A percentile compares a stretch with the other conserved stretches of the same genome.
phyloP scores from a whole-genome alignment of 805 yeast species.

The Barnettozyma pratensis region DNA sequence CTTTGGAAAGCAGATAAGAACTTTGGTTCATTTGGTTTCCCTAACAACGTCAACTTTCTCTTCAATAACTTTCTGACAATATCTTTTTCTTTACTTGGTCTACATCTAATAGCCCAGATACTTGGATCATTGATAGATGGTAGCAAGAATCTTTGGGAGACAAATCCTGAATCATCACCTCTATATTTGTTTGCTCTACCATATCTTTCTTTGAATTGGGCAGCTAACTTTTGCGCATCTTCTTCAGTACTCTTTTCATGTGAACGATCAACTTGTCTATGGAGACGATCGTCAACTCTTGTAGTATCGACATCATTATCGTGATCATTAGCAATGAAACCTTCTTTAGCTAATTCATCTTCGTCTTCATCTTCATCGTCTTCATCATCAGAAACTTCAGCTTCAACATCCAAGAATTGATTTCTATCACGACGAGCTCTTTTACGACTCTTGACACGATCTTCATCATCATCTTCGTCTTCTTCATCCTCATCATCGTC shows the following conservation, averaged over 20 bases:
- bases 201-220: slow-evolving; percentile 85
- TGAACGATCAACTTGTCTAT: slow-evolving; percentile 85
- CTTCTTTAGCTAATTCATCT: slow-evolving; percentile 81
- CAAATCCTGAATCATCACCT: slow-evolving; percentile 76
- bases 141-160: slow-evolving; percentile 86
- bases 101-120: slow-evolving; percentile 92
- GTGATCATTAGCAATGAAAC: slow-evolving; percentile 74
- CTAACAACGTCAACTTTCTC: slow-evolving; percentile 73
- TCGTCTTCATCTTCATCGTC: slow-evolving; percentile 95
- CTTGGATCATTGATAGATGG: slow-evolving; percentile 97
- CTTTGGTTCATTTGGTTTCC: slow-evolving; percentile 73
- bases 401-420: slow-evolving; percentile 92
- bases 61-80: slow-evolving; percentile 79
- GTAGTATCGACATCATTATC: slow-evolving; percentile 49
- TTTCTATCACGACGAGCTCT: slow-evolving; percentile 52
- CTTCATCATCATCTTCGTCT: slow-evolving; percentile 46
- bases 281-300: slow-evolving; percentile 68
- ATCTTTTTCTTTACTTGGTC: slow-evolving; percentile 90
- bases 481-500: slow-evolving; percentile 39
- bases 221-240: slow-evolving; percentile 93
- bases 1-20: slow-evolving; percentile 90
- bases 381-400: slow-evolving; percentile 97
- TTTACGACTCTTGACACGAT: slow-evolving; percentile 40
- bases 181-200: slow-evolving; percentile 83
- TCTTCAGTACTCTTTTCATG: slow-evolving; percentile 84